phyloP scores from a whole-genome alignment of 305 asterid genomes.

The Solanum hybrid region DNA sequence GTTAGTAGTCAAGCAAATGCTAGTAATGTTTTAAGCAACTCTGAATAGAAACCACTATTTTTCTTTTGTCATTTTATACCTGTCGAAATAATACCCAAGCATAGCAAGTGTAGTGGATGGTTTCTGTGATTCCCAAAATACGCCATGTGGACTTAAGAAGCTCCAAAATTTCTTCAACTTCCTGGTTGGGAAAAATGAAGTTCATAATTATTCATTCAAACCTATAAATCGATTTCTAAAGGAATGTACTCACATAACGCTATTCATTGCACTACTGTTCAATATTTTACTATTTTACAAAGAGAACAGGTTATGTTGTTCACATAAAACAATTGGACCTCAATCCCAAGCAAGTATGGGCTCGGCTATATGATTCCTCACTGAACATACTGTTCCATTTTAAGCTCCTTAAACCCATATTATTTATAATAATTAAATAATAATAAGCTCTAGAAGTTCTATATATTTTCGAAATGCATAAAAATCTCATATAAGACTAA shows the following conservation, averaged over 20 bases:
- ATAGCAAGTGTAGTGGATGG: constrained; percentile 84
- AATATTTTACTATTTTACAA: background rate
- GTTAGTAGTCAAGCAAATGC: background rate
- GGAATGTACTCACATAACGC: constrained; percentile 6
- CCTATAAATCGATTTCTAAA: background rate
- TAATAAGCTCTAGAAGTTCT: background rate
- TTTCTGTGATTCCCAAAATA: constrained; percentile 89
- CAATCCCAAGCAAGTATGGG: background rate
- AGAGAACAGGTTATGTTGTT: background rate
- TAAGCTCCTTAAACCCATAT: background rate
- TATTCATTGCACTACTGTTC: background rate
- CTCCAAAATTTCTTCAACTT: constrained; percentile 98
- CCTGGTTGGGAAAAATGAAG: constrained; percentile 44
- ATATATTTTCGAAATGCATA: background rate
- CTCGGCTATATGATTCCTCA: background rate
- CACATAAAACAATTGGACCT: background rate
- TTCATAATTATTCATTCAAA: background rate
- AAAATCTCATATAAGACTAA: background rate
- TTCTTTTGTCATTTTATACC: constrained; percentile 34
- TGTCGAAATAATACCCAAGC: constrained; percentile 96
- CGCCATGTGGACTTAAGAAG: constrained; percentile 96
- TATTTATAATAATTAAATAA: background rate
- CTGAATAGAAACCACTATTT: background rate
- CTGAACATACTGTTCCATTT: background rate
- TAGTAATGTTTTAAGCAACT: background rate